Evolutionary conservation across 116 monocot genomes (phyloP), one percentile per base, ranked within the genome.

Genomic region (Dioscorea cayenensis): DNA sequence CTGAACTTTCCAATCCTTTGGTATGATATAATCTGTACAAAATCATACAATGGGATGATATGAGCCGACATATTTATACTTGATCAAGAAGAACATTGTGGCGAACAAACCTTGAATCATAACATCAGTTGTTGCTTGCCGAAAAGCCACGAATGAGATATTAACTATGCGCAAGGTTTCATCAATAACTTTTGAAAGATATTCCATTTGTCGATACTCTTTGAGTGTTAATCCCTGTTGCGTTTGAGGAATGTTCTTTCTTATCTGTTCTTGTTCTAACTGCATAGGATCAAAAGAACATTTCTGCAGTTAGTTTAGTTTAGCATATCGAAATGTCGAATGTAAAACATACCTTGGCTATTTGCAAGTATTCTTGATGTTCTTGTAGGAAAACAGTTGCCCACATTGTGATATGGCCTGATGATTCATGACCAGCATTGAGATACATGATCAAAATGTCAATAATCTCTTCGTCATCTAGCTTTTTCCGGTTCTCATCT

Each of bases 351-450:
- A 96, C 97, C 91, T 89, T 99, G 20, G 99, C 91, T 79, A 81
- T 85, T 63, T 72, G 14, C 49, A 84, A 81, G 66, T 73, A 38
- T 51, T 94, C 85, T 5, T 80, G 94, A 74, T 99, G 72, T 65
- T 91, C 84, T 68, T 99, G 87, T 12, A 99, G 78, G 48, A 91
- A 79, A n/a, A 85, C 79, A n/a, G 99, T 81, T 49, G 91, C 79
- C 99, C 99, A 99, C 99, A 99, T 91, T 64, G 89, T 89, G 68
- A 91, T 91, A 63, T 99, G 99, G 1, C 85, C 99, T 23, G 99
- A 94, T 36, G 99, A 99, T 77, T 99, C 99, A 75, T 99, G 99
- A 19, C 99, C 99, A 22, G 94, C 99, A 71, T 99, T 99, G 48
- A 99, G 89, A 69, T 99, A 99, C 99, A 99, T 99, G 68, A 94